Conservation (phyloP, 495 filamentous ascomycete species). For the Annulohypoxylon maeteangense region DNA sequence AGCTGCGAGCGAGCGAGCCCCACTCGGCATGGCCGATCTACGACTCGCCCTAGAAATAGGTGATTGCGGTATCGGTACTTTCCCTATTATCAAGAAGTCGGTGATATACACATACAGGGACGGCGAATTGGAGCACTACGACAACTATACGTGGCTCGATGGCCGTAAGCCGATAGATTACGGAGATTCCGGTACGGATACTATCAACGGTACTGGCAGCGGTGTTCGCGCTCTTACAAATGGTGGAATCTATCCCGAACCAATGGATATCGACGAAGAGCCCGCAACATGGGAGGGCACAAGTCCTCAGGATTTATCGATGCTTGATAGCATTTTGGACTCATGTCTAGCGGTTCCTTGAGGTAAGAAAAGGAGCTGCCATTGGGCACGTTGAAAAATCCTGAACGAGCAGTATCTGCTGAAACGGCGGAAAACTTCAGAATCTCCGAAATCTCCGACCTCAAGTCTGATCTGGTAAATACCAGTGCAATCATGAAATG, state of each 20-base stretch:
- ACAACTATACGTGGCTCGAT: constrained; percentile 62
- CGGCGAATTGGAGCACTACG: constrained; percentile 74
- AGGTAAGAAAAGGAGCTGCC: constrained; percentile 1
- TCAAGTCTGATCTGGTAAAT: no score
- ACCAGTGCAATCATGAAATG: neutral
- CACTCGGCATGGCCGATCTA: constrained; percentile 82
- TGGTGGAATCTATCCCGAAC: constrained; percentile 56
- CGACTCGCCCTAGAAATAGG: constrained; percentile 78
- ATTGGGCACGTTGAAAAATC: neutral
- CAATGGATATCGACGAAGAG: constrained; percentile 73
- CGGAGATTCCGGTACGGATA: constrained; percentile 50
- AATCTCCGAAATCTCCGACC: neutral
- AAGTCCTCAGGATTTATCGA: constrained; percentile 65
- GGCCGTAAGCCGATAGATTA: constrained; percentile 49
- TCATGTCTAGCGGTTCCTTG: constrained; percentile 54
- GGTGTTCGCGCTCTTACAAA: constrained; percentile 47
- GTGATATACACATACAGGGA: constrained; percentile 79
- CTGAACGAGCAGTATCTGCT: constrained; percentile 4
- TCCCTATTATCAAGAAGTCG: constrained; percentile 76
- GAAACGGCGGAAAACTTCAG: neutral
- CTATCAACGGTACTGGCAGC: constrained; percentile 45
- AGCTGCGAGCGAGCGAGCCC: constrained; percentile 70
- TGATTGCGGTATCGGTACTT: constrained; percentile 77
- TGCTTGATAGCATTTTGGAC: constrained; percentile 77
- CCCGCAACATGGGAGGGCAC: constrained; percentile 80